Evolutionary conservation across 371 early-diverging fungal genomes (phyloP).

Genomic region (Mucor mucedo): DNA sequence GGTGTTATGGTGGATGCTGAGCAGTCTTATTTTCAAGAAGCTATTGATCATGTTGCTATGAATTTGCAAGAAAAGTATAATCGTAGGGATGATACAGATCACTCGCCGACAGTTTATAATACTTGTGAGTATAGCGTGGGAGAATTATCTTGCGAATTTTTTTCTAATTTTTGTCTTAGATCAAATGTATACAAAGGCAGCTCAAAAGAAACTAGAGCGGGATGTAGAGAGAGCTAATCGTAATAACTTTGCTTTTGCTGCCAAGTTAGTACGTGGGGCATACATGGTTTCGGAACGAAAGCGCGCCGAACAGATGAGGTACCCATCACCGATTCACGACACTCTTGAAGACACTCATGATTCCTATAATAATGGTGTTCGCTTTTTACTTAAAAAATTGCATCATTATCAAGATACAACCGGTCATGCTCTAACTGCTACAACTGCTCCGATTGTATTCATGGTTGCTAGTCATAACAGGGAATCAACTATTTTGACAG

Average conservation of each 20-base stretch:
- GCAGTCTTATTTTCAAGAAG: constrained; percentile 90
- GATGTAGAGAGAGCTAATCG: constrained; percentile 73
- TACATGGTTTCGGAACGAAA: constrained; percentile 90
- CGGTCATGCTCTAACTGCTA: constrained; percentile 35
- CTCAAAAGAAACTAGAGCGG: constrained; percentile 62
- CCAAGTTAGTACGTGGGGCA: constrained; percentile 93
- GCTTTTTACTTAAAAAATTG: constrained; percentile 68
- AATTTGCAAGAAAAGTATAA: constrained; percentile 74
- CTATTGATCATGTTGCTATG: constrained; percentile 85
- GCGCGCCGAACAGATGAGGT: constrained; percentile 69
- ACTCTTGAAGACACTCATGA: constrained; percentile 83
- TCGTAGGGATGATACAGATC: constrained; percentile 44
- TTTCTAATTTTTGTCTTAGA: constrained; percentile 34
- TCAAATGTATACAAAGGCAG: constrained; percentile 92
- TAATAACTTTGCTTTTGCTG: constrained; percentile 77
- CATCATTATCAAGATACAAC: constrained; percentile 32
- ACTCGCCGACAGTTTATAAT: constrained; percentile 79
- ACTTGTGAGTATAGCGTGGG: constrained; percentile 61
- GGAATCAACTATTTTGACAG: constrained; percentile 72
- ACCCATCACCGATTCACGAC: constrained; percentile 83
- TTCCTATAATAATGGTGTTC: constrained; percentile 81
- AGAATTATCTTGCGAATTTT: neutral
- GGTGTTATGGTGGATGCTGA: constrained; percentile 93
- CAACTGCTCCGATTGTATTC: constrained; percentile 64
- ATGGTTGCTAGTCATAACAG: constrained; percentile 94